phyloP scores from a whole-genome alignment of 2,329 filamentous ascomycete genomes.

The Scleromitrula shiraiana region DNA sequence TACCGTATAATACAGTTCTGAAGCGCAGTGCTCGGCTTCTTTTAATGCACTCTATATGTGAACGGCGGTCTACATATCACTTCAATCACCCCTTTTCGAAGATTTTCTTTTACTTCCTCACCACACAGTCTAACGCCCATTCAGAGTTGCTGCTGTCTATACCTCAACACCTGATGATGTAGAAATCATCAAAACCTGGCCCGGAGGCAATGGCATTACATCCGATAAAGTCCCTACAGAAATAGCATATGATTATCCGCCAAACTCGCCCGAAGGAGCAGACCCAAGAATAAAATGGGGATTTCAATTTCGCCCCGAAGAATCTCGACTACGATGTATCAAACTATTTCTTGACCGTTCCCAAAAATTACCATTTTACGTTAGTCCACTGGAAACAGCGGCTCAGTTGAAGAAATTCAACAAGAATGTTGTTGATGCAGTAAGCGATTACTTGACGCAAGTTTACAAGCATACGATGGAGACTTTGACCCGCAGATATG shows the following conservation, averaged over 20 bases:
- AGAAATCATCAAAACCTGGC: slow-evolving; percentile 80
- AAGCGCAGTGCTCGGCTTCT: too few relatives aligned
- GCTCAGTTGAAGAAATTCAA: slow-evolving; percentile 66
- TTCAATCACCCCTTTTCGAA: too few relatives aligned
- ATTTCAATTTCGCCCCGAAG: slow-evolving; percentile 73
- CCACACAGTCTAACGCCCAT: neutral
- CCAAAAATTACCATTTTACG: slow-evolving; percentile 74
- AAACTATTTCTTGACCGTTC: slow-evolving; percentile 77
- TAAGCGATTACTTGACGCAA: slow-evolving; percentile 71
- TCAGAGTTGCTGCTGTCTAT: slow-evolving; percentile 63
- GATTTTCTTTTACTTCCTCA: neutral
- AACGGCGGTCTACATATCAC: too few relatives aligned
- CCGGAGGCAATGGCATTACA: slow-evolving; percentile 77
- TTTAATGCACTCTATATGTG: too few relatives aligned
- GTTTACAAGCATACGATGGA: slow-evolving; percentile 74
- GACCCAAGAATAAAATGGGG: slow-evolving; percentile 61
- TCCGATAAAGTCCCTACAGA: slow-evolving; percentile 81
- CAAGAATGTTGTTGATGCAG: slow-evolving; percentile 72
- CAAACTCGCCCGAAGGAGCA: slow-evolving; percentile 32
- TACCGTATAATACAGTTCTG: too few relatives aligned
- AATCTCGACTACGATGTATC: slow-evolving; percentile 69
- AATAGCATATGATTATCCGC: slow-evolving; percentile 49
- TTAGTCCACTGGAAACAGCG: slow-evolving; percentile 68
- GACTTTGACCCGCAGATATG: slow-evolving; percentile 64
- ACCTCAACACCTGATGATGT: slow-evolving; percentile 71